Conservation (phyloP, 257 asterid genomes). For the Nicotiana sylvestris region DNA sequence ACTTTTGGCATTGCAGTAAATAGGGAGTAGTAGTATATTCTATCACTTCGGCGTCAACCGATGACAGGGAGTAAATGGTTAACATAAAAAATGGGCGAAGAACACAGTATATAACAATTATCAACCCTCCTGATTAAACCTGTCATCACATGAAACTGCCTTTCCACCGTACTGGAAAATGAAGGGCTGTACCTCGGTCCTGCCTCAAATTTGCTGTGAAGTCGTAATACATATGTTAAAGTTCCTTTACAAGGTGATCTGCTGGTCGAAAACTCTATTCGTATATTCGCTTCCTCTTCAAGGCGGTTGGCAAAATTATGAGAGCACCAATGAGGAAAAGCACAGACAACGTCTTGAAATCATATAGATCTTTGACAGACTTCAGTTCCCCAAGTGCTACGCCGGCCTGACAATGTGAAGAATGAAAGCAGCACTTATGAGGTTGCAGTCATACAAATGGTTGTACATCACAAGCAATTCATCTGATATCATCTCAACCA, state of each 20-base stretch:
- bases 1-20: background rate
- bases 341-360: slow-evolving; percentile 65
- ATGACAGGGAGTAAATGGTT: background rate
- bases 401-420: slow-evolving; percentile 59
- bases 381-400: slow-evolving; percentile 79
- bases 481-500: background rate
- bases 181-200: background rate
- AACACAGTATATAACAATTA: background rate
- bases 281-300: slow-evolving; percentile 73
- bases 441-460: background rate
- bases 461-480: background rate
- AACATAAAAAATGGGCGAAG: background rate
- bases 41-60: background rate
- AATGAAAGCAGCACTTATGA: background rate
- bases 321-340: slow-evolving; percentile 75
- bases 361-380: slow-evolving; percentile 75
- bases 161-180: background rate
- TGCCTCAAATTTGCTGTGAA: background rate
- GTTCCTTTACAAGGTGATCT: background rate
- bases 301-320: slow-evolving; percentile 60
- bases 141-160: background rate
- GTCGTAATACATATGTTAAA: background rate
- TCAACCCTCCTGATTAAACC: background rate
- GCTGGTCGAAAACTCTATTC: slow-evolving; percentile 31
- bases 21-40: background rate